A percentile compares a stretch with the other conserved stretches of the same genome.
phyloP scores from a whole-genome alignment of 306 rosid species.

The Nissolia schottii region DNA sequence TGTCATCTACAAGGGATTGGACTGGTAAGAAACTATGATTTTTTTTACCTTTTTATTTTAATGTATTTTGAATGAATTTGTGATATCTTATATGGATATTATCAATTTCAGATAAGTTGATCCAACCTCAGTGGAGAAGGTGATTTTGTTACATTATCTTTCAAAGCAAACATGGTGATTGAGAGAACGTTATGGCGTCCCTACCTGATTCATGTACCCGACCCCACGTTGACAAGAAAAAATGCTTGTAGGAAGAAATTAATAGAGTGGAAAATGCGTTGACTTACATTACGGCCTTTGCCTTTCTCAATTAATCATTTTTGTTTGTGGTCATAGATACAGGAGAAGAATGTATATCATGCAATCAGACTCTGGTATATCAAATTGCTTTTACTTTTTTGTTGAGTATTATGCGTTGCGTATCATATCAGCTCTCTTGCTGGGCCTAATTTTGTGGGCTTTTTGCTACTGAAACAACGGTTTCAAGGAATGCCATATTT shows the following conservation, averaged over 20 bases:
- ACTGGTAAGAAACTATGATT: conserved; percentile 19
- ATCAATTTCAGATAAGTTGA: conserved; percentile 38
- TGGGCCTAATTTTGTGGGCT: too few relatives aligned
- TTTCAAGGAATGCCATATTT: neutral
- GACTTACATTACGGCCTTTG: neutral
- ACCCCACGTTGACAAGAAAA: too few relatives aligned
- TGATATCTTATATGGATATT: neutral
- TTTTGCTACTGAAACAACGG: too few relatives aligned
- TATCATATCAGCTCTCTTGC: too few relatives aligned
- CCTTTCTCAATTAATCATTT: neutral
- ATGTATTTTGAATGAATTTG: neutral
- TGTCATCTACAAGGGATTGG: conserved; percentile 29
- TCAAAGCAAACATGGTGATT: too few relatives aligned
- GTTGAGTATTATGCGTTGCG: too few relatives aligned
- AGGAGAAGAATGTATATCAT: neutral
- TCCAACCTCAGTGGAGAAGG: conserved; percentile 50
- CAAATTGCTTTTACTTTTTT: neutral
- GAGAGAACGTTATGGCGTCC: too few relatives aligned
- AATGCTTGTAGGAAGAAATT: neutral
- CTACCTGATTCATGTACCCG: too few relatives aligned
- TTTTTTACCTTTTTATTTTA: neutral
- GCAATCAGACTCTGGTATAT: conserved; percentile 3
- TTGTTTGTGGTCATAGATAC: neutral
- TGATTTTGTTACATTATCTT: conserved; percentile 10
- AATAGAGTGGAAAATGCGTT: neutral